Base-by-base conservation (phyloP, 2,329 filamentous ascomycete species). In the Stagonosporopsis chrysanthemi region DNA sequence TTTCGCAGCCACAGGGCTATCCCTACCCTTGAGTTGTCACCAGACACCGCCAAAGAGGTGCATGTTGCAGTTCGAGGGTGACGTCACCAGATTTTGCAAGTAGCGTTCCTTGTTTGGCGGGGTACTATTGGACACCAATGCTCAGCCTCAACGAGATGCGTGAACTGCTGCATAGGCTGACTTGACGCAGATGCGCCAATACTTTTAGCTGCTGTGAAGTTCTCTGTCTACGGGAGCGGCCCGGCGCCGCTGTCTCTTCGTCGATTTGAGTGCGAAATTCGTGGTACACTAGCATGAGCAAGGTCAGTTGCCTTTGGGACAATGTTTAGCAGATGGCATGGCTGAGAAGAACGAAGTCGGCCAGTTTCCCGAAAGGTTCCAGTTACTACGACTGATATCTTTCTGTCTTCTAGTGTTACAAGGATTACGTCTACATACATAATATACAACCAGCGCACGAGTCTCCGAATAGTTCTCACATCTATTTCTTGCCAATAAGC, bases 401-500 rank as follows among this genome's bases (percentile, higher is more conserved):
- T 22, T 46, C n/a, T 47, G 39, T 39, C 31, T 35, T 19, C 26
- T 43, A 28, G 19, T 52, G 12, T 47, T 51, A 56, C 53, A 57
- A 35, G 14, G 12, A 41, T 40, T 43, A 46, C 24, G n/a, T 19
- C 40, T 28, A 43, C 19, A n/a, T 52, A 49, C 48, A 49, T 48
- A 49, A 49, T 52, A 28, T 40, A 52, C 48, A 46, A n/a, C 14
- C 6, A 17, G 29, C 17, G 26, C 19, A 42, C 19, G 29, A 15
- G 39, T 23, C 23, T 23, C 9, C 15, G n/a, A 12, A 11, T 33
- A 2, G 9, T 2, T 12, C 3, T n/a, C 5, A 8, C 15, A 6
- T 14, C 33, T 28, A 69, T 61, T 70, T 70, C 41, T 58, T 62
- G 9, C 66, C 67, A 24, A 70, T 48, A 35, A 62, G 44, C 52